Evolutionary conservation across 805 yeast genomes (phyloP), one percentile per base, ranked within the genome.

Genomic region (Torulaspora franciscae): DNA sequence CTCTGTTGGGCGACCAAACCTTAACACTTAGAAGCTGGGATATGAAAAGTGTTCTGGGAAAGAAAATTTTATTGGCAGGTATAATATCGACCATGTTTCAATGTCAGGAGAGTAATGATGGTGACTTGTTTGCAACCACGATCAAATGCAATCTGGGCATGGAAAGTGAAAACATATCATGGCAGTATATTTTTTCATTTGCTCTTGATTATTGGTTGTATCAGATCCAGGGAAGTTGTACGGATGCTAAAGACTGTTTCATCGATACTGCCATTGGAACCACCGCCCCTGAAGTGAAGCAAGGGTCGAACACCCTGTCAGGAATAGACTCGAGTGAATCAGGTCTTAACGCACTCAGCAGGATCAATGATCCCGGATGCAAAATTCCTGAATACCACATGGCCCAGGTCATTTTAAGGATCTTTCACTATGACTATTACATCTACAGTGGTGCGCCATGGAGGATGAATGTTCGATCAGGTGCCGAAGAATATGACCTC

Each of bases 401-500:
- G 67, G 79, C 86, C 0, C 90, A 84, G 57, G 77, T 85, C 11
- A 76, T 80, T 36, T 75, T 86, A 59, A 77, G 85, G 41, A 74
- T 83, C 24, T 81, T 85, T 45, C 87, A 85, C 50, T 81, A 84
- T 62, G 95, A 87, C 62, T 78, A 85, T 46, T 84, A 84, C 43
- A 81, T 85, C 4, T 82, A 72, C 61, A 82, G 90, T 2, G 96
- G 96, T 1, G 85, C 88, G 6, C 93, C 93, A 1, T 78, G 83
- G 66, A 75, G 89, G 55, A 81, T 84, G 81, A 84, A 78, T 55
- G 87, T 81, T 28, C 70, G 69, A 30, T 80, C 84, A 8, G 76
- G 78, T 5, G 66, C 68, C 7, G 58, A 67, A 1, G 81, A 77
- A 46, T 73, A 77, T 50, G 71, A 72, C 17, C 66, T 71, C 3